Evolutionary conservation across 2,329 filamentous ascomycete genomes (phyloP).

Genomic region (Colletotrichum eremochloae): DNA sequence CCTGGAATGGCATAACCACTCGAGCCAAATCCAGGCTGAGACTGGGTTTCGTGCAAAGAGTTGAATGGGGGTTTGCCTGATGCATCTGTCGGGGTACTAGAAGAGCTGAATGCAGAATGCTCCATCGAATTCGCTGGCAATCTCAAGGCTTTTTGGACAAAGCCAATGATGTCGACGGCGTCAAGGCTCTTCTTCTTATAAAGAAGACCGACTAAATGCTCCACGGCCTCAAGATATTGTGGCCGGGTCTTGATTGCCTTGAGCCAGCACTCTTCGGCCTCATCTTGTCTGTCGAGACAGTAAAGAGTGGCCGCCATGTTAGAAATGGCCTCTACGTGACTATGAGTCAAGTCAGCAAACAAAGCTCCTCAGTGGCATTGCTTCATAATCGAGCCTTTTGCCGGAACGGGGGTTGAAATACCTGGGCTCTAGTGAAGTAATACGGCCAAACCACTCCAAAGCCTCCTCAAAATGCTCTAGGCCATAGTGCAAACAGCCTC

Average conservation of each 20-base stretch:
- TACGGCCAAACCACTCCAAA: constrained; percentile 79
- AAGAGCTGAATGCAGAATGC: constrained; percentile 54
- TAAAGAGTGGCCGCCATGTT: constrained; percentile 92
- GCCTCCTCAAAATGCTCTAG: constrained; percentile 86
- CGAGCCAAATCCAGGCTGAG: constrained; percentile 57
- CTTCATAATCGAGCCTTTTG: neutral
- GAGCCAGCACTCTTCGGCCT: constrained; percentile 89
- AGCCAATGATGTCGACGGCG: constrained; percentile 88
- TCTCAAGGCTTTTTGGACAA: constrained; percentile 80
- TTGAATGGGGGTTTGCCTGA: neutral
- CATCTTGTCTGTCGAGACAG: constrained; percentile 83
- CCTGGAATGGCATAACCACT: constrained; percentile 89
- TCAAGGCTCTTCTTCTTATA: constrained; percentile 87
- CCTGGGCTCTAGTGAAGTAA: constrained; percentile 68
- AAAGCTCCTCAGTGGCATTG: no score
- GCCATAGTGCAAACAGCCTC: constrained; percentile 92
- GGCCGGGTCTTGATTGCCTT: constrained; percentile 86
- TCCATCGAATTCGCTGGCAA: constrained; percentile 3
- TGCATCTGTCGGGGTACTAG: neutral
- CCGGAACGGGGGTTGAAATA: constrained; percentile 52
- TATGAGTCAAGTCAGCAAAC: constrained; percentile 49
- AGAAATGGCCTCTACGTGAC: constrained; percentile 92
- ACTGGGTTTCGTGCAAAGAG: constrained; percentile 42
- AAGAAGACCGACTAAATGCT: constrained; percentile 90
- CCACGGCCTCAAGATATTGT: constrained; percentile 92